A percentile compares a stretch with the other conserved stretches of the same genome.
These are phyloP conservation scores for Sextonia rubra DNA, from an alignment of 164 flowering plant genomes.

Conservation along the genomic window DNA sequence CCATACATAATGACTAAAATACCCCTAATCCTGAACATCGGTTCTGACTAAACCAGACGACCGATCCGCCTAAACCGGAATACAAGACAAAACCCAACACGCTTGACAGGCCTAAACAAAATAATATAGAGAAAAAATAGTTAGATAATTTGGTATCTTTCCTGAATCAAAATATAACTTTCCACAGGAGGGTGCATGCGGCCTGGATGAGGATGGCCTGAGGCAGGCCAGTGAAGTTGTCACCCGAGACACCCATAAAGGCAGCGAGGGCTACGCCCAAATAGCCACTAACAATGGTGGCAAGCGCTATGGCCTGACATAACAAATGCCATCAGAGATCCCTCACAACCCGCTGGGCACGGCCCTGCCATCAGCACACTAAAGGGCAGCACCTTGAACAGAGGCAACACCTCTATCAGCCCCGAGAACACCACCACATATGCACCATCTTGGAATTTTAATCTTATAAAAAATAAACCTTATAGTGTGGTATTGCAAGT, in stretches of 20 bases:
- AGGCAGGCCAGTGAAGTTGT: conserved; percentile 69
- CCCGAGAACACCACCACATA: conserved; percentile 80
- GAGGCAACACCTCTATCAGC: conserved; percentile 59
- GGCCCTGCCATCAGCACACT: conserved; percentile 64
- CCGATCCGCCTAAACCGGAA: conserved; percentile 44
- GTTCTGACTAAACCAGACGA: no score
- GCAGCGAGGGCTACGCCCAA: conserved; percentile 82
- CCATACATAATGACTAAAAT: no score
- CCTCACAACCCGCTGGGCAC: conserved; percentile 86
- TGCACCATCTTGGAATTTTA: conserved; percentile 26
- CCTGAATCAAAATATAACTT: background rate
- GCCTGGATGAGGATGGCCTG: conserved; percentile 64
- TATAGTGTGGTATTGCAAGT: no score
- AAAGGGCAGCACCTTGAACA: conserved; percentile 81
- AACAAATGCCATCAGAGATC: conserved; percentile 90
- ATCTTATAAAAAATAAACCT: no score
- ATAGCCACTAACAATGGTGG: conserved; percentile 77
- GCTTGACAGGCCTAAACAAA: conserved; percentile 42
- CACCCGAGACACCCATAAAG: conserved; percentile 47
- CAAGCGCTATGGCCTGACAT: conserved; percentile 76
- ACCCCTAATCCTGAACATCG: no score
- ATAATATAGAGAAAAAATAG: background rate
- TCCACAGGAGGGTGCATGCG: conserved; percentile 37
- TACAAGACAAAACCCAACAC: no score
- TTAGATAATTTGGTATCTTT: background rate